Base-by-base conservation (phyloP, 345 rosid species). In the Viola odorata region DNA sequence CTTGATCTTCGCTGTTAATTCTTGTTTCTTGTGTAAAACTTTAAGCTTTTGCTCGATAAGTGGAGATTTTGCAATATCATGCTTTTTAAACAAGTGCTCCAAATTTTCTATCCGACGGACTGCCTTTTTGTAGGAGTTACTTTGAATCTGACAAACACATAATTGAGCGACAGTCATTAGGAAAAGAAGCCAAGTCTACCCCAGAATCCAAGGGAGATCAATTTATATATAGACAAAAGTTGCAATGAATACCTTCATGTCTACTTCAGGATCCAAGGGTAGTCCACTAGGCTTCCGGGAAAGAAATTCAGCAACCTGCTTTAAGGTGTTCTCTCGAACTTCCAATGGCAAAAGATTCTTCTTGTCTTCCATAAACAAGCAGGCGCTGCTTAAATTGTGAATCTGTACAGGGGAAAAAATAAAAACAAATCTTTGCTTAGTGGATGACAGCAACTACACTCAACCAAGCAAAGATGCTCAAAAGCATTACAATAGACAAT, bases 281-380 rank as follows among this genome's bases (percentile, higher is more conserved):
- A 90, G 55, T 64, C 97, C 96, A 74, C 74, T 56, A 17, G 88
- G 74, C 69, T 86, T 75, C 78, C 96, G 81, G 50, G 87, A 79
- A 55, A 94, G 86, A 69, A 94, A 82, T 88, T 89, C 91, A 11
- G 77, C 75, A 54, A 86, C 85, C 62, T 79, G 77, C 79, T 94
- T 94, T 61, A 94, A 66, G 66, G 96, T 86, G 80, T 94, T 94
- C 66, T 86, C 97, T 58, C 97, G 83, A 76, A 91, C 89, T 81
- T 84, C 91, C 65, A 84, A 58, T 6, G 95, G 85, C 78, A 90
- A 69, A 73, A 90, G 95, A 70, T 94, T 96, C 73, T 84, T 85
- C 32, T 23, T 23, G 32, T 23, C 32, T 45, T 90, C 70, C 77
- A 90, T 80, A 59, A 82, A 73, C 76, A 88, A 73, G 58, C 90